A percentile compares a stretch with the other conserved stretches of the same genome.
phyloP scores from a whole-genome alignment of 2,329 filamentous ascomycete species.

The Fulvia fulva region DNA sequence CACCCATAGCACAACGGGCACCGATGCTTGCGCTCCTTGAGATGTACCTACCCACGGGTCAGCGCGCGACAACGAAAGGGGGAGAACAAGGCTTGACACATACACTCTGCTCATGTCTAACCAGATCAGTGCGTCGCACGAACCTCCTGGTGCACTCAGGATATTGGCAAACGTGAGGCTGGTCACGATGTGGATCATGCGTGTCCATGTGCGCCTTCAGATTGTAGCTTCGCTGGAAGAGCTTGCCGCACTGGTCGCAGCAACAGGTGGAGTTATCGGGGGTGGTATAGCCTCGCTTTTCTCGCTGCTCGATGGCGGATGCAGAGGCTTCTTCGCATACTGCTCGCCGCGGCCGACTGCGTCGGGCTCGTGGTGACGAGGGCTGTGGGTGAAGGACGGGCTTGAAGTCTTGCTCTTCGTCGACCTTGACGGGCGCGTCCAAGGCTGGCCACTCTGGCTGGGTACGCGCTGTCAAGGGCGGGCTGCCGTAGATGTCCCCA shows the following conservation, averaged over 20 bases:
- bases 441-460: background rate
- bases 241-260: conserved; percentile 71
- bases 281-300: conserved; percentile 36
- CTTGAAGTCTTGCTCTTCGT: conserved; percentile 6
- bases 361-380: background rate
- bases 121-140: conserved; percentile 75
- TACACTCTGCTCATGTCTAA: conserved; percentile 52
- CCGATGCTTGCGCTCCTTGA: conserved; percentile 65
- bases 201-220: conserved; percentile 82
- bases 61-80: conserved; percentile 28
- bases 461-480: conserved; percentile 3
- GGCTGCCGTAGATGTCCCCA: conserved; percentile 13
- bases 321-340: conserved; percentile 5
- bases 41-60: conserved; percentile 57
- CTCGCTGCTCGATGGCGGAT: conserved; percentile 9
- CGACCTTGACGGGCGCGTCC: background rate
- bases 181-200: conserved; percentile 69
- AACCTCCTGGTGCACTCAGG: conserved; percentile 69
- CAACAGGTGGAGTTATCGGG: conserved; percentile 67
- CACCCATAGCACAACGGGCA: conserved; percentile 67
- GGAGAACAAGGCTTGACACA: conserved; percentile 25
- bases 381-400: background rate
- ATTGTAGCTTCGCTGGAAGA: conserved; percentile 81
- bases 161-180: conserved; percentile 64
- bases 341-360: conserved; percentile 1